Base-by-base conservation (phyloP, 1,139 yeast species). In the Casaregolazyma suthepensis region DNA sequence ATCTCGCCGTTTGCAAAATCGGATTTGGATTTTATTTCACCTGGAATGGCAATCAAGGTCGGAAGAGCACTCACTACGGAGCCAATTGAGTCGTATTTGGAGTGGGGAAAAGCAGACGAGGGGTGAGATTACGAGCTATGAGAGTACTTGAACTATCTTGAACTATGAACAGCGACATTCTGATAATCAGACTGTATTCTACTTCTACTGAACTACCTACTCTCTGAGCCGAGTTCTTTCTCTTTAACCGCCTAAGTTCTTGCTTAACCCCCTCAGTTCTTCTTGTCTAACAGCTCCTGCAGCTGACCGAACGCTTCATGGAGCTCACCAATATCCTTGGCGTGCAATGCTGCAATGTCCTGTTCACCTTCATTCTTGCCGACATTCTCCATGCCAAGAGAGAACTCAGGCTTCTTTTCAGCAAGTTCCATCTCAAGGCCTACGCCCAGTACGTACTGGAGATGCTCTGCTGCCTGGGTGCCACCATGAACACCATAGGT, bases 401-500 rank as follows among this genome's bases (percentile, higher is more conserved):
- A 6, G 17, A 35, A 35, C 5, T 6, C 17, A 6, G 40, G 40
- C 40, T 15, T 13, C 40, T 35, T 35, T 13, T 35, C 40, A 35
- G 7, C 40, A 35, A 35, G 17, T 6, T 35, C 7, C 40, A 35
- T 9, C 4, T 13, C 9, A 13, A 35, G 17, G 40, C 40, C 40
- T 3, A 15, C 40, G 17, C 17, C 15, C 15, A 35, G 13, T 3
- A 35, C 17, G 4, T 15, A 9, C 17, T 35, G 40, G 18, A 35
- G 40, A 6, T 35, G 40, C 40, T 35, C 40, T n/a, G 40, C 3
- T 2, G 17, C 15, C 4, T 15, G 15, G 7, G 6, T 69, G 59
- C 72, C 72, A 1, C 71, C 71, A 45, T 59, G 63, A 37, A 64
- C 61, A 4, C 70, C 73, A 52, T 66, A 68, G 22, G 64, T 57